Base-by-base conservation (phyloP, 75 land plant genomes). In the Adiantum capillusveneris region DNA sequence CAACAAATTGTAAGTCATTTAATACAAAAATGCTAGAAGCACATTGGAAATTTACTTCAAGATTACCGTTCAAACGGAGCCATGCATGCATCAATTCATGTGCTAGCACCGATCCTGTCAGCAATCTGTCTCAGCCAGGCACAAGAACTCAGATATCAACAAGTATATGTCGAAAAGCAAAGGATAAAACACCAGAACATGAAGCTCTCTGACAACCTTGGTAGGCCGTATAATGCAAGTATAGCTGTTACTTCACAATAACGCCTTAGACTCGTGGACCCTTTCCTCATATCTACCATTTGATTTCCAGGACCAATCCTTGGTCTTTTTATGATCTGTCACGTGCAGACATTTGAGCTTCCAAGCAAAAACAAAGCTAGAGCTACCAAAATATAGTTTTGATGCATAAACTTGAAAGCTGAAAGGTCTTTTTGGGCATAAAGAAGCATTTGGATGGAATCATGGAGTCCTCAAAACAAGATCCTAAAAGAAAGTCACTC, bases 41-140 rank as follows among this genome's bases (percentile, higher is more conserved):
- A 60, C 7, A 60, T 22, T 1, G 14, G 12, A 0, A 1, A 31
- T 31, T 5, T 14, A n/a, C 21, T 64, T 12, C n/a, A n/a, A n/a
- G n/a, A n/a, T 53, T 72, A 91, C 97, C 97, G 65, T 78, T 76
- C 1, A 91, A 76, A 18, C 97, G 97, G 6, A 91, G 69, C 93
- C 94, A 91, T 19, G 86, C 97, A 63, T 91, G 97, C 97, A 91
- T 91, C 69, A 88, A 72, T 66, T 91, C 97, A 70, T 91, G 97
- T 11, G 97, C 94, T 16, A 91, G 71, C 54, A 91, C 84, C 11
- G 94, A 84, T 3, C 97, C 97, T n/a, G 97, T 91, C 18, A 91
- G 68, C 58, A 91, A 62, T 60, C 97, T 91, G 18, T 42, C 29
- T 45, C 21, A 34, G 3, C 26, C 3, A 59, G n/a, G n/a, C n/a